These are phyloP conservation scores for Escovopsis sp. DNA, from an alignment of 2,329 filamentous ascomycete genomes.

Conservation along the genomic window DNA sequence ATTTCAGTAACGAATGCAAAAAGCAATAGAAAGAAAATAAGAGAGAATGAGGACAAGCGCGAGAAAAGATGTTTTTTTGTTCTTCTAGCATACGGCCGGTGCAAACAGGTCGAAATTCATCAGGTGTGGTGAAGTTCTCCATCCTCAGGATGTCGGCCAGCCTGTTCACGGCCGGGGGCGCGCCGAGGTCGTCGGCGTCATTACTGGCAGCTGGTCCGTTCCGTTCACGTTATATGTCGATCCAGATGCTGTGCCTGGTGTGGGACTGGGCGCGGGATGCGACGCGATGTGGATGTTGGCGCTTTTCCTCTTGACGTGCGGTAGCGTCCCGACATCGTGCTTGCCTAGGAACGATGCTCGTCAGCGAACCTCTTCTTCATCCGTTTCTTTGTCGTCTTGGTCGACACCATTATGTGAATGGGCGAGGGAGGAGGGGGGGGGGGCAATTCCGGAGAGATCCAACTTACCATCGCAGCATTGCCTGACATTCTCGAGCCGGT, in stretches of 20 bases:
- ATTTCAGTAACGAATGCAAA: neutral
- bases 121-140: neutral
- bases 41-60: no score
- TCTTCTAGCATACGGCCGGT: no score
- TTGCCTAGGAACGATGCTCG: conserved; percentile 38
- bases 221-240: no score
- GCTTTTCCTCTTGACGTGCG: conserved; percentile 31
- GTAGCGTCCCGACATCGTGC: conserved; percentile 53
- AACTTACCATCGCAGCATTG: conserved; percentile 89
- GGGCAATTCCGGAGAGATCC: no score
- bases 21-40: no score
- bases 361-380: conserved; percentile 4
- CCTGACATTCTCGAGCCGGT: conserved; percentile 82
- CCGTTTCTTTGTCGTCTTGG: neutral
- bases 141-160: conserved; percentile 3
- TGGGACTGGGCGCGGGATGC: conserved; percentile 7
- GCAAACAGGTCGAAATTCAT: neutral
- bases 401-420: no score
- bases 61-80: conserved; percentile 1
- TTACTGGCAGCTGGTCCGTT: conserved; percentile 14
- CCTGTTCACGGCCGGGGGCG: conserved; percentile 19
- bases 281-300: conserved; percentile 20
- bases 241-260: conserved; percentile 8
- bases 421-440: no score
- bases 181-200: conserved; percentile 20